Evolutionary conservation across 495 filamentous ascomycete species (phyloP), one percentile per base, ranked within the genome.

Genomic region (Sordaria brevicollis): DNA sequence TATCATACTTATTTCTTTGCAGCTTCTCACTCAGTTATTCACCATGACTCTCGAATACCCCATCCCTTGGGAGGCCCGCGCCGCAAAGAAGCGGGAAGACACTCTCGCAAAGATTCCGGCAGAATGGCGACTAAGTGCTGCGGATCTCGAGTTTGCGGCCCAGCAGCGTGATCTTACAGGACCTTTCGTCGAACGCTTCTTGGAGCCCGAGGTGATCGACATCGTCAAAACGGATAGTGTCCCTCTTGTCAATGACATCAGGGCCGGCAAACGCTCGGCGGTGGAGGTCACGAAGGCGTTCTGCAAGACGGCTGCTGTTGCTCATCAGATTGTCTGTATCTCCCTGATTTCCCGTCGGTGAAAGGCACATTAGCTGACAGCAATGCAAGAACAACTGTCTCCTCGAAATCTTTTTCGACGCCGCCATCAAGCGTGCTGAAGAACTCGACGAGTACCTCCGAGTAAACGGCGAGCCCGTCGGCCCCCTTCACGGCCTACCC

Each of bases 401-500:
- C 5, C 88, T 86, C 4, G 90, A 93, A 67, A 87, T 88, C 38
- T 85, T 90, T 67, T 91, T 91, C 71, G 82, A 85, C 33, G 75
- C 82, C 11, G 91, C 90, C 3, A 75, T 91, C 9, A 76, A 79
- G 29, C 82, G 85, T 15, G 90, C 89, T n/a, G 78, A 77, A 6
- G 77, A 82, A 35, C 83, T 92, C 15, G 91, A 92, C 73, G 78
- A 78, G 25, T 83, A 79, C 49, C 71, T 85, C 70, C 71, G 76
- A 7, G 75, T 77, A 37, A 85, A 83, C 29, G 83, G 84, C 9
- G 80, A 77, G 34, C 79, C 82, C 0, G 65, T 88, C 35, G 90
- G 90, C 2, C 86, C 88, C 0, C 79, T 93, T 0, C 89, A 92
- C 72, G 90, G 90, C 10, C 83, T 93, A 0, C 90, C 90, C 3